Percentiles rank a stretch among this genome's conserved stretches.
Evolutionary conservation across 1,139 yeast genomes (phyloP).

Genomic region (Zygosaccharomyces pseudobailii): DNA sequence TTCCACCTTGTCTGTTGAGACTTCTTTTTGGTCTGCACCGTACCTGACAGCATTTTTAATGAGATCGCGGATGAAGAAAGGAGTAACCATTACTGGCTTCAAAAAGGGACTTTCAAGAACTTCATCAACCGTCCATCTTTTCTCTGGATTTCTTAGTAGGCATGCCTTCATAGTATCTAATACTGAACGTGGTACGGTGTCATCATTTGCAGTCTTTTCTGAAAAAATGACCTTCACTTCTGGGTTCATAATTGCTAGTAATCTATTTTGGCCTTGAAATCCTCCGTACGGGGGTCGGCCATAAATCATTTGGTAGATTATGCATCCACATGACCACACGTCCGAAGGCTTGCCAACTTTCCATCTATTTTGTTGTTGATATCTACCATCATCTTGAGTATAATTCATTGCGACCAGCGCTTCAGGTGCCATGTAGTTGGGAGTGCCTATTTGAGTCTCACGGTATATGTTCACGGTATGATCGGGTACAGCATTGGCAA

Average conservation of each 20-base stretch:
- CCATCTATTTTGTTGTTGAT: constrained; percentile 49
- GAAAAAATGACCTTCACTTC: constrained; percentile 74
- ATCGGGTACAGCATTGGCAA: constrained; percentile 90
- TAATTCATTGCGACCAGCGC: constrained; percentile 63
- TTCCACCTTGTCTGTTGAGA: constrained; percentile 41
- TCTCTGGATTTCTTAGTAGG: constrained; percentile 63
- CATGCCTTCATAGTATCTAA: constrained; percentile 72
- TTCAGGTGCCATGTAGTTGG: constrained; percentile 98
- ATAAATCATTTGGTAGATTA: constrained; percentile 90
- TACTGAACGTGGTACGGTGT: constrained; percentile 61
- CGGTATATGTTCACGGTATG: constrained; percentile 87
- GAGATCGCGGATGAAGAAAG: constrained; percentile 60
- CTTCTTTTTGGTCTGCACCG: constrained; percentile 47
- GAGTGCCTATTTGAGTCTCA: constrained; percentile 91
- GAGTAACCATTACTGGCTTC: constrained; percentile 69
- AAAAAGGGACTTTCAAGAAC: constrained; percentile 59
- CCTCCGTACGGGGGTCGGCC: constrained; percentile 89
- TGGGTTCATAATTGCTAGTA: constrained; percentile 84
- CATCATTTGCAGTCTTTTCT: constrained; percentile 56
- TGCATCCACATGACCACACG: constrained; percentile 98
- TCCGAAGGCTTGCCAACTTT: constrained; percentile 94
- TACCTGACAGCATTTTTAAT: constrained; percentile 72
- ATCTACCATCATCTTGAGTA: constrained; percentile 27
- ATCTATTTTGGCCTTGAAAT: constrained; percentile 71
- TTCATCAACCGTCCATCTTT: constrained; percentile 61